Percentiles rank a stretch among this genome's conserved stretches.
Evolutionary conservation across 78 protist genomes (phyloP).

Genomic region (Monosiga brevicollis): DNA sequence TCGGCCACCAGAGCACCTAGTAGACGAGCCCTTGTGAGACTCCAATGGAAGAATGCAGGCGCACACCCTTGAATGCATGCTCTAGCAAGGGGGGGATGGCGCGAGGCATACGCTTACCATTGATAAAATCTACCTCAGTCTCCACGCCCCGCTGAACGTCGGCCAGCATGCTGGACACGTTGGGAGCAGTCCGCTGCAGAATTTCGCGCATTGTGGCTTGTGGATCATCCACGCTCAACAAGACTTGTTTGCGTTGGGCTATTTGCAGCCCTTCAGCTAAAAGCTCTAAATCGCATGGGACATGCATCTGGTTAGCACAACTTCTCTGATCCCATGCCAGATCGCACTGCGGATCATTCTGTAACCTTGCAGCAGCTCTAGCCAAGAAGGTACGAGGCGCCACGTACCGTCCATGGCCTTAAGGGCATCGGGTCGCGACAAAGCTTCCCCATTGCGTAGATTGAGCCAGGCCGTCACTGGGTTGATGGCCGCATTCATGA

Average conservation of each 20-base stretch:
- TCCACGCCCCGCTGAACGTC: slow-evolving; percentile 11
- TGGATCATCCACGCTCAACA: background rate
- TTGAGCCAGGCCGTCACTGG: slow-evolving; percentile 63
- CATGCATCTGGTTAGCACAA: background rate
- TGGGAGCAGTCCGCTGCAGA: slow-evolving; percentile 4
- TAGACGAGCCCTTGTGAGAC: too few relatives aligned
- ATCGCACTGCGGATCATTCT: background rate
- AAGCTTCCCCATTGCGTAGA: slow-evolving; percentile 28
- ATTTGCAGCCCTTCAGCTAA: background rate
- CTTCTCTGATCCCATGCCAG: slow-evolving; percentile 7
- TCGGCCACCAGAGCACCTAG: too few relatives aligned
- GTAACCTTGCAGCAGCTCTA: too few relatives aligned
- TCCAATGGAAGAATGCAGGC: too few relatives aligned
- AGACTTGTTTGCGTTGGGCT: background rate
- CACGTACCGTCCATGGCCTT: too few relatives aligned
- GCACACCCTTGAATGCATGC: too few relatives aligned
- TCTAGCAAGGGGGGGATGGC: too few relatives aligned
- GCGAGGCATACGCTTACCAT: background rate
- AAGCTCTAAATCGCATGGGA: background rate
- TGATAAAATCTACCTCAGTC: slow-evolving; percentile 22
- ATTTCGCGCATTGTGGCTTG: background rate
- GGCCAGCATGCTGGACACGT: slow-evolving; percentile 19
- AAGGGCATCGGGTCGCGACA: too few relatives aligned
- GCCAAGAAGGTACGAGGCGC: too few relatives aligned
- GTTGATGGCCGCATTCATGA: slow-evolving; percentile 69